Evolutionary conservation across 2,329 filamentous ascomycete genomes (phyloP).

Genomic region (Rhinocladiella mackenziei): DNA sequence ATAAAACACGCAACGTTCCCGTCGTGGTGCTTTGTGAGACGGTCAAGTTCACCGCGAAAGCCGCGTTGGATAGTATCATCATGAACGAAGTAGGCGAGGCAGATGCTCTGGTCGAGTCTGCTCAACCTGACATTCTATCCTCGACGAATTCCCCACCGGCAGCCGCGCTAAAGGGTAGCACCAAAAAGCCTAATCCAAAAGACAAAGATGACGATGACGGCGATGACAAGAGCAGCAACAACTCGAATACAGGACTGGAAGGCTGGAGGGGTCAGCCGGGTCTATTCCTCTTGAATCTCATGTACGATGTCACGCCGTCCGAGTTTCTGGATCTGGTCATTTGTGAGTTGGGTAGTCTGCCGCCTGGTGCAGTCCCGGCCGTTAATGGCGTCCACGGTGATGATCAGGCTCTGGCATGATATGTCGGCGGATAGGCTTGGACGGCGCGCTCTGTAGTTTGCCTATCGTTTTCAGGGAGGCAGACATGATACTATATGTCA

Average conservation of each 20-base stretch:
- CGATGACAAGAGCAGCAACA: constrained; percentile 27
- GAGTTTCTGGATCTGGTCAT: constrained; percentile 84
- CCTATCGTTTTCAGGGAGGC: no score
- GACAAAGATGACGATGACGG: constrained; percentile 30
- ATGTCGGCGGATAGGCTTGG: no score
- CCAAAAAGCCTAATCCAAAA: constrained; percentile 32
- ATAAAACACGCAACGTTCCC: constrained; percentile 58
- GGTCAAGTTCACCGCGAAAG: constrained; percentile 88
- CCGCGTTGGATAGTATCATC: constrained; percentile 86
- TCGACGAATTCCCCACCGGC: constrained; percentile 28
- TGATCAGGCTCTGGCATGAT: constrained; percentile 25
- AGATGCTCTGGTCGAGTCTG: constrained; percentile 54
- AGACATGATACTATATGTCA: no score
- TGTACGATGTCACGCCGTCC: constrained; percentile 89
- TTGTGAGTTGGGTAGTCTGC: constrained; percentile 83
- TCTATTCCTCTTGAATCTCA: constrained; percentile 65
- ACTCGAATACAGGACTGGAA: constrained; percentile 38
- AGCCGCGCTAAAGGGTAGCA: constrained; percentile 14
- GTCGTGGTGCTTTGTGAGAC: constrained; percentile 91
- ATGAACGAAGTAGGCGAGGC: constrained; percentile 86
- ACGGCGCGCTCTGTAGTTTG: no score
- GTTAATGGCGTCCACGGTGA: constrained; percentile 37
- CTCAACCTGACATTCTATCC: constrained; percentile 20
- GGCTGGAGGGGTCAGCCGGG: constrained; percentile 58
- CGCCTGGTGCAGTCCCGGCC: constrained; percentile 78